Percentiles rank a stretch among this genome's conserved stretches.
phyloP scores from a whole-genome alignment of 2,329 filamentous ascomycete genomes.

The Penicillium hordei region DNA sequence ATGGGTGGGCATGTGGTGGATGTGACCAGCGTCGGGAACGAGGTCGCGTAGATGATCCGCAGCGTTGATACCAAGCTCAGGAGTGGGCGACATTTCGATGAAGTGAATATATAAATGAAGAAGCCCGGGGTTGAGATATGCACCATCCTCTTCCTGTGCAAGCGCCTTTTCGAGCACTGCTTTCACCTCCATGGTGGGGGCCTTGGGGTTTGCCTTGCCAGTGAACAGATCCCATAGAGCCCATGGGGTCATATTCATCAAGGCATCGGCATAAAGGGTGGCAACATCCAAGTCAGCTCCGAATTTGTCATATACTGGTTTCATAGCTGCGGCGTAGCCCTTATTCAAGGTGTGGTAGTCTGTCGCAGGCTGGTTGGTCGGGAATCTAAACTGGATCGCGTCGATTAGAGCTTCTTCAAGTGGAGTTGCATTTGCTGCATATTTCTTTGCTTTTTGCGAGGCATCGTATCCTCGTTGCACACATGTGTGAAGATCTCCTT shows the following conservation, averaged over 20 bases:
- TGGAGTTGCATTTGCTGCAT: slow-evolving; percentile 39
- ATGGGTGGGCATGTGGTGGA: slow-evolving; percentile 55
- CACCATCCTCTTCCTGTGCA: slow-evolving; percentile 46
- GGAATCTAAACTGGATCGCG: slow-evolving; percentile 62
- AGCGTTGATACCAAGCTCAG: slow-evolving; percentile 60
- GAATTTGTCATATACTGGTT: slow-evolving; percentile 52
- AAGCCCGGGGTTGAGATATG: slow-evolving; percentile 62
- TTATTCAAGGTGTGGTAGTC: slow-evolving; percentile 56
- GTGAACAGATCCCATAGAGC: slow-evolving; percentile 61
- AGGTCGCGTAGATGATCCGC: slow-evolving; percentile 36
- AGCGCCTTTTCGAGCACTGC: slow-evolving; percentile 59
- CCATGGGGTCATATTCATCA: slow-evolving; percentile 67
- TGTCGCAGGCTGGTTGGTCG: slow-evolving; percentile 46
- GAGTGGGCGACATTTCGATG: slow-evolving; percentile 70
- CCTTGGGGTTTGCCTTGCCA: slow-evolving; percentile 54
- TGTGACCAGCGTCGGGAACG: too few relatives aligned
- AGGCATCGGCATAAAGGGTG: slow-evolving; percentile 60
- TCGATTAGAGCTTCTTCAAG: slow-evolving; percentile 62
- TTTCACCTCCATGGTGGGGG: slow-evolving; percentile 59
- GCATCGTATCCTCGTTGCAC: slow-evolving; percentile 51
- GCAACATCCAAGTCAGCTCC: slow-evolving; percentile 60
- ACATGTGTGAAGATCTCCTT: slow-evolving; percentile 39
- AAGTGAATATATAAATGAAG: slow-evolving; percentile 74
- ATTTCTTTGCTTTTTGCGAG: slow-evolving; percentile 44
- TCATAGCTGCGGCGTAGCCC: slow-evolving; percentile 62